Evolutionary conservation across 2,329 filamentous ascomycete genomes (phyloP).

Genomic region (Trichoderma sp.): DNA sequence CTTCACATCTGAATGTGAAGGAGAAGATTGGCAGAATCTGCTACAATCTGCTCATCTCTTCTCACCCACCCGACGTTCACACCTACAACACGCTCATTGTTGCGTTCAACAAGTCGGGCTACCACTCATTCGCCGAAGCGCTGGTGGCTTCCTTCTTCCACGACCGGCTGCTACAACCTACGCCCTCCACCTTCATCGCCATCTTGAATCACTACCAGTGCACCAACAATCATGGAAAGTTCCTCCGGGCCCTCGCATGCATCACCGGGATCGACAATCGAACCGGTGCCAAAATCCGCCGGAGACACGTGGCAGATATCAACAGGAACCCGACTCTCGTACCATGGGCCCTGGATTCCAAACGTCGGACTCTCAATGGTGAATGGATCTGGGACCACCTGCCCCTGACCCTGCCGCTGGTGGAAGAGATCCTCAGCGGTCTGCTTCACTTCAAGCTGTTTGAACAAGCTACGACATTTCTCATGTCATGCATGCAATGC

Average conservation of each 20-base stretch:
- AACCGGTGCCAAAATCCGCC: constrained; percentile 45
- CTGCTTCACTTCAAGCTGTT: constrained; percentile 52
- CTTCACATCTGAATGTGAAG: constrained; percentile 35
- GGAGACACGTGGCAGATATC: constrained; percentile 42
- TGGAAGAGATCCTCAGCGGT: constrained; percentile 52
- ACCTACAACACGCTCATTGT: constrained; percentile 72
- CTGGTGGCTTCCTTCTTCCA: constrained; percentile 56
- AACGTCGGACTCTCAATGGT: constrained; percentile 35
- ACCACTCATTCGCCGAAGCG: constrained; percentile 54
- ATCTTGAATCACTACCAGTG: constrained; percentile 55
- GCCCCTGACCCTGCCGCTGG: constrained; percentile 43
- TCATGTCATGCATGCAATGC: constrained; percentile 45
- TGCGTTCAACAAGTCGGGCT: constrained; percentile 59
- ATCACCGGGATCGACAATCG: constrained; percentile 49
- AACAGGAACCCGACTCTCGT: constrained; percentile 32
- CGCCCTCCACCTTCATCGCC: constrained; percentile 52
- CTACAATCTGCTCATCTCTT: constrained; percentile 67
- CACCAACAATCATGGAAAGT: constrained; percentile 45
- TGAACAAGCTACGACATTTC: constrained; percentile 48
- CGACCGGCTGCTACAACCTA: constrained; percentile 49
- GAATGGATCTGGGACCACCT: constrained; percentile 47
- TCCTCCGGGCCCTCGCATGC: constrained; percentile 50
- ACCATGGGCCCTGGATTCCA: constrained; percentile 39
- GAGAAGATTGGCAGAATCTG: constrained; percentile 50
- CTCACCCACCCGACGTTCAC: constrained; percentile 63